Base-by-base conservation (phyloP, 2,329 filamentous ascomycete species). In the Phaeosphaeria sp. region DNA sequence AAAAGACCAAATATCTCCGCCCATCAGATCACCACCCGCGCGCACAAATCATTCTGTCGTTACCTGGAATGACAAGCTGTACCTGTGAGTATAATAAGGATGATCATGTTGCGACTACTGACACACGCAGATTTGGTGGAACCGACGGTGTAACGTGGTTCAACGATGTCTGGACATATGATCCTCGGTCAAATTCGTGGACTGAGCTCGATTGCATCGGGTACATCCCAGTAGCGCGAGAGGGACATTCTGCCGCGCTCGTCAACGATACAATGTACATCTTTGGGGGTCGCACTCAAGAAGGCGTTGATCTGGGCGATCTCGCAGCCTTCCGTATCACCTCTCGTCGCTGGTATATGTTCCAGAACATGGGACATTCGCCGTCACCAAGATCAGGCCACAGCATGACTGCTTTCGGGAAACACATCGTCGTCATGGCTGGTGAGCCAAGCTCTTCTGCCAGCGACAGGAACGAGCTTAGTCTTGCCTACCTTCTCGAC, bases 181-280 rank as follows among this genome's bases (percentile, higher is more conserved):
- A 97, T 70, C 91, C 93, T 7, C 84, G 88, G 54, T 81, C 86
- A 46, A 97, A 97, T 76, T 81, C 85, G 55, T 99, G 95, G 95
- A 81, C 87, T 10, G 90, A 96, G 74, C 84, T 97, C 55, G 94
- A 98, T 72, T 99, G 95, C 75, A 97, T 98, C 71, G 95, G 95
- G 36, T 99, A 97, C 77, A 98, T 99, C 58, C 95, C 96, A 1
- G 89, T 93, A 1, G 89, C 94, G 18, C 88, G 95, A 59, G 95
- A 99, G 82, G 95, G 95, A 3, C 95, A 99, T 76, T 93, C 96
- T 13, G 92, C 95, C 15, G 89, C 94, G 3, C 83, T 99, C 20
- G 93, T 99, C 44, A 92, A 95, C 75, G 95, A 99, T 74, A 95
- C 97, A 58, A 99, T 99, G 96, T 99, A 99, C 80, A 89, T 99